These are phyloP conservation scores for Quercus wislizeni DNA, from an alignment of 306 rosid genomes.

Conservation along the genomic window DNA sequence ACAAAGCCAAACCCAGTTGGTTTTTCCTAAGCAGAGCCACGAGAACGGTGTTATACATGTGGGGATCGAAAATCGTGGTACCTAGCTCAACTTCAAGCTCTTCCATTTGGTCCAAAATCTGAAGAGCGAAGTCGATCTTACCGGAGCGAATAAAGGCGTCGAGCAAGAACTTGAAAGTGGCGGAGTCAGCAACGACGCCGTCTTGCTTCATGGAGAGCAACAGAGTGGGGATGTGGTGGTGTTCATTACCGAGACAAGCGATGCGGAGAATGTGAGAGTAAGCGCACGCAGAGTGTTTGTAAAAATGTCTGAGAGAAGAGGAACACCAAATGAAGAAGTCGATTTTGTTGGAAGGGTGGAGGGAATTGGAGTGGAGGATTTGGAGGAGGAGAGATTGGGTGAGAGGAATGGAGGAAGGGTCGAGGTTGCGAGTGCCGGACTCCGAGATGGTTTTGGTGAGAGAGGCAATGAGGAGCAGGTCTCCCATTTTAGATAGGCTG, in stretches of 20 bases:
- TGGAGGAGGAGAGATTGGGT: conserved; percentile 50
- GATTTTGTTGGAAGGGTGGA: conserved; percentile 62
- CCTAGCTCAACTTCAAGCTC: conserved; percentile 17
- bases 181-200: conserved; percentile 43
- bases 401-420: conserved; percentile 41
- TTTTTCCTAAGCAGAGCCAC: conserved; percentile 54
- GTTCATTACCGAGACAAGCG: conserved; percentile 41
- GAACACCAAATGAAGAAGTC: conserved; percentile 62
- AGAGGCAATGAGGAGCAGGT: conserved; percentile 58
- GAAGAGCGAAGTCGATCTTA: conserved; percentile 49
- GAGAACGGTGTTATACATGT: conserved; percentile 50
- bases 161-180: conserved; percentile 59
- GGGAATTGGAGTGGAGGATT: conserved; percentile 47
- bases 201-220: conserved; percentile 51
- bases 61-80: conserved; percentile 18
- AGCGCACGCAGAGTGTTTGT: conserved; percentile 31
- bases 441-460: conserved; percentile 53
- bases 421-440: conserved; percentile 53
- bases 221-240: conserved; percentile 44
- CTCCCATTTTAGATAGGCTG: conserved; percentile 33
- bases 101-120: conserved; percentile 53
- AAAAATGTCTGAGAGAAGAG: conserved; percentile 25
- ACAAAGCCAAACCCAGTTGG: conserved; percentile 60
- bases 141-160: conserved; percentile 44
- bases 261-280: conserved; percentile 53